Percentiles rank a stretch among this genome's conserved stretches.
Evolutionary conservation across 352 stramenopile species (phyloP).

Genomic region (Thalassiosira delicatula): DNA sequence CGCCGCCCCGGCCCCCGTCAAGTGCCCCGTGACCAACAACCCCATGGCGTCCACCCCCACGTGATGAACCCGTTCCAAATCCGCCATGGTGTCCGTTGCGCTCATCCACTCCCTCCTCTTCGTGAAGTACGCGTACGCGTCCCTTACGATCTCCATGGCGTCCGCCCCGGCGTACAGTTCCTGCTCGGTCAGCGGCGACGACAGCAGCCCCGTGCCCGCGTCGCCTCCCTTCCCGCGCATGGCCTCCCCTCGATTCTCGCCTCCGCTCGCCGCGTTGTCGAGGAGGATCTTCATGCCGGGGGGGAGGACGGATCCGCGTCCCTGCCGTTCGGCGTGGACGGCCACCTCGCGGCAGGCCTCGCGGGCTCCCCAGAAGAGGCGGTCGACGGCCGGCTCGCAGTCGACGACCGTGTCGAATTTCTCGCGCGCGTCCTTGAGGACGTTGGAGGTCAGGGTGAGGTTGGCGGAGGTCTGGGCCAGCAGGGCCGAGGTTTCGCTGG

Average conservation of each 20-base stretch:
- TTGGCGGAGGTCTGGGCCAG: constrained; percentile 70
- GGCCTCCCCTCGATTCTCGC: too few species aligned
- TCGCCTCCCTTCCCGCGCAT: too few species aligned
- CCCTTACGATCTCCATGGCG: constrained; percentile 81
- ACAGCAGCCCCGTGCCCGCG: too few species aligned
- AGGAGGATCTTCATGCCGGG: constrained; percentile 40
- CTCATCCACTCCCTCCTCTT: constrained; percentile 69
- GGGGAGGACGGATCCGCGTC: constrained; percentile 43
- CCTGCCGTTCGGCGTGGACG: constrained; percentile 48
- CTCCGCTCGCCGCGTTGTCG: too few species aligned
- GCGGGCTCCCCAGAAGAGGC: constrained; percentile 66
- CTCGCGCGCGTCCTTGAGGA: constrained; percentile 77
- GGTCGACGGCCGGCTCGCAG: constrained; percentile 74
- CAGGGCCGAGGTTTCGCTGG: constrained; percentile 74
- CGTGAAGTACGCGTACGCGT: constrained; percentile 81
- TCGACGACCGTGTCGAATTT: constrained; percentile 83
- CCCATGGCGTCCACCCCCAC: constrained; percentile 79
- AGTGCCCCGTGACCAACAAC: constrained; percentile 71
- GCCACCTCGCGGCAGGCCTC: constrained; percentile 47
- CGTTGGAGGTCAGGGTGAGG: constrained; percentile 55
- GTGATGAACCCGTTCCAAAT: constrained; percentile 76
- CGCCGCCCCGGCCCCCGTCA: constrained; percentile 68
- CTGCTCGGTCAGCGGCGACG: constrained; percentile 67
- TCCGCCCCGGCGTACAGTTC: constrained; percentile 82
- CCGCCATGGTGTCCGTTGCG: constrained; percentile 50